These are phyloP conservation scores for Linderina pennispora DNA, from an alignment of 192 early-diverging fungal genomes.

Conservation along the genomic window DNA sequence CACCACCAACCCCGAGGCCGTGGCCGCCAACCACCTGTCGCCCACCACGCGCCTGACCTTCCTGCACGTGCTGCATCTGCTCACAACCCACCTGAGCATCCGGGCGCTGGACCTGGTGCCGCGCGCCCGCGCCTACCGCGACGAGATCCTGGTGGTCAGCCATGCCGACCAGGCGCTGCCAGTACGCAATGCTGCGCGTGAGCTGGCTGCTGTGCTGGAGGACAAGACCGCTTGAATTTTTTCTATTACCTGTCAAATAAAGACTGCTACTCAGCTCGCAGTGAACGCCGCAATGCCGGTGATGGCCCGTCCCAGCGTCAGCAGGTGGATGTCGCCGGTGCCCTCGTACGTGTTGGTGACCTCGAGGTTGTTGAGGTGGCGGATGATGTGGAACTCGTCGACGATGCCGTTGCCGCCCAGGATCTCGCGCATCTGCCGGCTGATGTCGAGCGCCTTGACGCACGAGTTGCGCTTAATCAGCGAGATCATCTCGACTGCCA, in stretches of 20 bases:
- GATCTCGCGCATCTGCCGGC: constrained; percentile 83
- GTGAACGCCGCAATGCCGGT: constrained; percentile 82
- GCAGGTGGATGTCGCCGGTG: constrained; percentile 90
- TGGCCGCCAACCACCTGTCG: constrained; percentile 42
- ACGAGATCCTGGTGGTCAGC: constrained; percentile 37
- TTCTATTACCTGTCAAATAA: neutral
- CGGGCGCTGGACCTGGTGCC: constrained; percentile 21
- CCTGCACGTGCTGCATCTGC: constrained; percentile 35
- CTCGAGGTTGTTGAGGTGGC: constrained; percentile 88
- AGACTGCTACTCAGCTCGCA: constrained; percentile 14
- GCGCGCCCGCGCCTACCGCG: constrained; percentile 30
- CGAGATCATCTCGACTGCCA: constrained; percentile 93
- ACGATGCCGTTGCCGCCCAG: constrained; percentile 94
- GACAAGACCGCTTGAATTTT: constrained; percentile 14
- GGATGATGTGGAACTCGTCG: constrained; percentile 96
- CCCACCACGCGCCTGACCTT: constrained; percentile 45
- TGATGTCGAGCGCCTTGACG: constrained; percentile 90
- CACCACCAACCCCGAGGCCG: constrained; percentile 29
- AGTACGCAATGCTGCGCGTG: constrained; percentile 42
- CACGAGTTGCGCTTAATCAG: constrained; percentile 96
- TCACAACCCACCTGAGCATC: constrained; percentile 29
- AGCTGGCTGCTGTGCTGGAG: constrained; percentile 35
- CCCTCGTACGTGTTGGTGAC: constrained; percentile 97
- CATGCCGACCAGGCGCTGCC: constrained; percentile 40
- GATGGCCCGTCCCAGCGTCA: constrained; percentile 90